Evolutionary conservation across 371 early-diverging fungal species (phyloP).

Genomic region (Syncephalastrum racemosum): DNA sequence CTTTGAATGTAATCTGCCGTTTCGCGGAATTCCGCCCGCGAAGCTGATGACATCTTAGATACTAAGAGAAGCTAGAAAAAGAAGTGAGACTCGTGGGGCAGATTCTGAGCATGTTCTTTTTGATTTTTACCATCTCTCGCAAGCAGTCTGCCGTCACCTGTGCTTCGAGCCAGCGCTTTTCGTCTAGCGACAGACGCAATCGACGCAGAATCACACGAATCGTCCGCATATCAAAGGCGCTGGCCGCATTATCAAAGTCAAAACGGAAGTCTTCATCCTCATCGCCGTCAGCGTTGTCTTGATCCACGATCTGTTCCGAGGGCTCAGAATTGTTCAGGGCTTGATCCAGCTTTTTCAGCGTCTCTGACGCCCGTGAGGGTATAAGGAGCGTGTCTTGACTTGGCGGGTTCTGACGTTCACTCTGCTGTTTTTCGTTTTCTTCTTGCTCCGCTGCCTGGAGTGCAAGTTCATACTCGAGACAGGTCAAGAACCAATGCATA

Average conservation of each 20-base stretch:
- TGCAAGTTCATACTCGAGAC: constrained; percentile 25
- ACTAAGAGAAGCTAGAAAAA: constrained; percentile 47
- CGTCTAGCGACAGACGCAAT: constrained; percentile 52
- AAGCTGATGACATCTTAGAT: constrained; percentile 50
- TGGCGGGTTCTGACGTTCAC: not conserved
- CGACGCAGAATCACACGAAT: constrained; percentile 50
- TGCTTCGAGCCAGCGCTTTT: constrained; percentile 47
- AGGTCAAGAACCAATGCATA: constrained; percentile 43
- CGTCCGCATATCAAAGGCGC: constrained; percentile 50
- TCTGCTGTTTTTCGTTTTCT: constrained; percentile 5
- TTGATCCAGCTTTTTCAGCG: not conserved
- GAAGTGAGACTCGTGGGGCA: not conserved
- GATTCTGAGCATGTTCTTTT: not conserved
- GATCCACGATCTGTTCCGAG: not conserved
- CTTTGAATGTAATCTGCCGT: constrained; percentile 67
- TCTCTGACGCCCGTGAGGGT: not conserved
- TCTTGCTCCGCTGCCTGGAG: constrained; percentile 15
- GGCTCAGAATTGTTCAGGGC: not conserved
- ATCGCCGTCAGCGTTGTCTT: not conserved
- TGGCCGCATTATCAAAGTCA: constrained; percentile 60
- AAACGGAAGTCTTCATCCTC: constrained; percentile 17
- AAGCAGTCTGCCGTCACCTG: constrained; percentile 60
- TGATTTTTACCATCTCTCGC: constrained; percentile 55
- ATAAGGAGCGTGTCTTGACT: too few relatives aligned
- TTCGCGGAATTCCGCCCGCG: constrained; percentile 53